Percentiles rank a stretch among this genome's conserved stretches.
Evolutionary conservation across 2,329 filamentous ascomycete genomes (phyloP).

Genomic region (Fusarium palustre): DNA sequence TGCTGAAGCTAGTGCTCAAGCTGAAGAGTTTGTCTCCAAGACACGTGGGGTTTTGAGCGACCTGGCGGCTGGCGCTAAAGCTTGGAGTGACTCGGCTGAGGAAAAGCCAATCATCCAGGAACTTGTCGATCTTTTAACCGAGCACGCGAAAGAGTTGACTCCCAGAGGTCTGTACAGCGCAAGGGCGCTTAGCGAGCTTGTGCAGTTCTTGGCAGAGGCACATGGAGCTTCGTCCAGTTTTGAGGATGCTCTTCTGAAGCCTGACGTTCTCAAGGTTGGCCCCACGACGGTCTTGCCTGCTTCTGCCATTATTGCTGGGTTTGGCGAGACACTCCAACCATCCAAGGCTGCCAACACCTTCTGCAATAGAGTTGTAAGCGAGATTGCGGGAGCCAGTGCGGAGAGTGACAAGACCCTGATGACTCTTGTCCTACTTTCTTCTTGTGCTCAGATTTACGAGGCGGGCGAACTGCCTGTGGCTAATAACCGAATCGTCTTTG

Average conservation of each 20-base stretch:
- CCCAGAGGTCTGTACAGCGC: slow-evolving; percentile 64
- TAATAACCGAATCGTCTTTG: slow-evolving; percentile 81
- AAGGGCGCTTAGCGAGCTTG: slow-evolving; percentile 62
- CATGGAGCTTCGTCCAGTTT: slow-evolving; percentile 59
- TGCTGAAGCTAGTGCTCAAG: slow-evolving; percentile 52
- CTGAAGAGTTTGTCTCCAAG: slow-evolving; percentile 58
- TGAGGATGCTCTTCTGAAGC: slow-evolving; percentile 61
- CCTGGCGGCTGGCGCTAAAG: slow-evolving; percentile 50
- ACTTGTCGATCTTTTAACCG: slow-evolving; percentile 59
- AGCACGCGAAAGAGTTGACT: slow-evolving; percentile 57
- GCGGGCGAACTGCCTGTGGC: slow-evolving; percentile 66
- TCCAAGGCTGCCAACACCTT: slow-evolving; percentile 65
- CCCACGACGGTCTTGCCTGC: slow-evolving; percentile 61
- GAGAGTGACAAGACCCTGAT: slow-evolving; percentile 59
- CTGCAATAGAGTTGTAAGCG: slow-evolving; percentile 70
- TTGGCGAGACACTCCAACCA: slow-evolving; percentile 62
- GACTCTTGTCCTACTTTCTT: slow-evolving; percentile 66
- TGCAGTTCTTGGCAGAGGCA: slow-evolving; percentile 60
- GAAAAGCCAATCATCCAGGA: slow-evolving; percentile 55
- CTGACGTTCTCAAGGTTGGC: slow-evolving; percentile 61
- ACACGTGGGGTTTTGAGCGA: slow-evolving; percentile 54
- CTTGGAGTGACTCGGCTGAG: slow-evolving; percentile 55
- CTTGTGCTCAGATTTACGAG: slow-evolving; percentile 65
- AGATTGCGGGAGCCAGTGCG: slow-evolving; percentile 64
- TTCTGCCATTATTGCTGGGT: slow-evolving; percentile 63